Evolutionary conservation across 805 yeast species (phyloP).

Genomic region (Cyberlindnera meyerae): DNA sequence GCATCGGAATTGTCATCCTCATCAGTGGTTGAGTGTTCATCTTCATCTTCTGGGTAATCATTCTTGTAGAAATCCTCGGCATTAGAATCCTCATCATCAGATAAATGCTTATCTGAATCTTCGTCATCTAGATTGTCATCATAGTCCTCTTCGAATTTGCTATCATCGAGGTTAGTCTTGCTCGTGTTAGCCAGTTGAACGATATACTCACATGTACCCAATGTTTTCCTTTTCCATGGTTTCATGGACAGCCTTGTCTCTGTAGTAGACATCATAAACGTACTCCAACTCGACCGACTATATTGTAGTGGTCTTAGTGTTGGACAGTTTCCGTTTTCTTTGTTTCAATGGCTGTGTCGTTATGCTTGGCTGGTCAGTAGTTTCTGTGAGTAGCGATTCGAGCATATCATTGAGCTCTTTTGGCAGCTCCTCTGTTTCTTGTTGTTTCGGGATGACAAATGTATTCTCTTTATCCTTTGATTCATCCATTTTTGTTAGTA

Average conservation of each 20-base stretch:
- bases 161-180: too few relatives aligned
- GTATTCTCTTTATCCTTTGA: slow-evolving; percentile 25
- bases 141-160: slow-evolving; percentile 37
- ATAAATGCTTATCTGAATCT: slow-evolving; percentile 34
- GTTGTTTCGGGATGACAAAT: slow-evolving; percentile 21
- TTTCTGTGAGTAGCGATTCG: slow-evolving; percentile 43
- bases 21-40: slow-evolving; percentile 36
- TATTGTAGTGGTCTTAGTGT: slow-evolving; percentile 8
- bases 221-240: slow-evolving; percentile 29
- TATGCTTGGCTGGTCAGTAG: too few relatives aligned
- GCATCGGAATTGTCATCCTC: slow-evolving; percentile 18
- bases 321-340: slow-evolving; percentile 22
- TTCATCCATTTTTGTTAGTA: too few relatives aligned
- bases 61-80: slow-evolving; percentile 90
- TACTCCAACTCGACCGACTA: slow-evolving; percentile 50
- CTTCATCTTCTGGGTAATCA: slow-evolving; percentile 94
- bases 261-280: slow-evolving; percentile 85
- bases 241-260: slow-evolving; percentile 60
- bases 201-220: slow-evolving; percentile 33
- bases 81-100: slow-evolving; percentile 81
- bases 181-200: too few relatives aligned
- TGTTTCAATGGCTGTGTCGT: slow-evolving; percentile 24
- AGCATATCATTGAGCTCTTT: slow-evolving; percentile 75
- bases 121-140: slow-evolving; percentile 30
- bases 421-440: slow-evolving; percentile 38